Base-by-base conservation (phyloP, 805 yeast genomes). In the Ascoidea tarda region DNA sequence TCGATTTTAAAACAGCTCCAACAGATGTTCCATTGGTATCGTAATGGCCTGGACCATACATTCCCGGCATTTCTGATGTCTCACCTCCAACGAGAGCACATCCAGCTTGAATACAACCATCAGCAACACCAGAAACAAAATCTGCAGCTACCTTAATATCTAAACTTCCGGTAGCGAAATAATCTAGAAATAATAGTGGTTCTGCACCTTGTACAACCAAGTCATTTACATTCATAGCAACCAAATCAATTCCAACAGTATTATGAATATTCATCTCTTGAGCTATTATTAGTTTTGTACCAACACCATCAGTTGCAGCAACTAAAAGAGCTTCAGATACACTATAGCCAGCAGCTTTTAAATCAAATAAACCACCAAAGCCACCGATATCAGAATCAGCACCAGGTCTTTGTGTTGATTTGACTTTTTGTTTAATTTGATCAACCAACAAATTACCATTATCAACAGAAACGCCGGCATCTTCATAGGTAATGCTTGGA, bases 61-160 rank as follows among this genome's bases (percentile, higher is more conserved):
- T 87, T 59, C 99, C 99, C 32, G 99, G 99, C 99, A 93, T 93
- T 74, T 93, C 99, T 52, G 96, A 85, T 46, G 99, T 93, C 70
- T 93, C 99, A 59, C 99, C 99, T 53, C 99, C 99, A 52, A 93
- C 96, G 54, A 93, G 75, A 5, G 99, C 99, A 76, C 99, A 91
- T 8, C 96, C 96, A 42, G 98, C 86, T 59, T 81, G 79, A 58
- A 83, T 82, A 74, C 99, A 93, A 53, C 99, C 99, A 58, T 86
- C 86, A 50, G 96, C 97, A 58, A 93, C 99, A 69, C 99, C 98
- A 56, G 78, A 73, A 46, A 93, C 98, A 60, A 93, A 93, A 59
- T 80, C 82, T 32, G 93, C 82, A 5, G 98, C 96, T 47, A 87
- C 76, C 54, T 76, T 70, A 57, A 90, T 79, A 60, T 90, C 96